Base-by-base conservation (phyloP, 768 basidiomycete genomes). In the Hygrocybe coccinea region DNA sequence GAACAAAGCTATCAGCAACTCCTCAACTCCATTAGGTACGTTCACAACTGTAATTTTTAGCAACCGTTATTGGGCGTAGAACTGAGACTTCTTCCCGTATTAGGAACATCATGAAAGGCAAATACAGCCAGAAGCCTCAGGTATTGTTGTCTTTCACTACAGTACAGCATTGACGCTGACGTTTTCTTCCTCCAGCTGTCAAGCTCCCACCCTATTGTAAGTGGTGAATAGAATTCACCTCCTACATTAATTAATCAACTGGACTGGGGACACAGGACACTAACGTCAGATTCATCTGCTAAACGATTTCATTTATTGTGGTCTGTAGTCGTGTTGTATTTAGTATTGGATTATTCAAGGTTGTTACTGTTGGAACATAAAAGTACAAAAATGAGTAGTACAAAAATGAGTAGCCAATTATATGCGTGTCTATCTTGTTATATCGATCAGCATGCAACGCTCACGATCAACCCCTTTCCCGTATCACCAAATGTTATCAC, bases 111-210 rank as follows among this genome's bases (percentile, higher is more conserved):
- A 67, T 83, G 39, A 65, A 65, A 24, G 59, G 65, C 55, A 77
- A 79, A 56, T 84, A 83, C 59, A 76, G 68, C 43, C 82, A 84
- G 70, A 83, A 81, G 64, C 82, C 83, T 3, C 83, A 83, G 73
- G 69, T 83, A 50, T 74, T 36, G 65, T 69, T 53, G 72, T 74
- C 17, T 72, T 37, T 36, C 34, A 22, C 2, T 33, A 33, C 19
- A 17, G 15, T 38, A 1, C n/a, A 19, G 21, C 21, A 48, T 43
- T 55, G 21, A 44, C 37, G 10, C 22, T 25, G 22, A 56, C 36
- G 17, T 24, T 12, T 29, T 21, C 21, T 25, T 60, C 33, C 12
- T 25, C 3, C 59, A 79, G 74, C 65, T 69, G 17, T 72, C 68
- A 35, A 65, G 69, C 52, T 71, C 71, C 15, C 75, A 76, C 59